These are phyloP conservation scores for Canavalia gladiata DNA, from an alignment of 306 rosid species.

Conservation along the genomic window DNA sequence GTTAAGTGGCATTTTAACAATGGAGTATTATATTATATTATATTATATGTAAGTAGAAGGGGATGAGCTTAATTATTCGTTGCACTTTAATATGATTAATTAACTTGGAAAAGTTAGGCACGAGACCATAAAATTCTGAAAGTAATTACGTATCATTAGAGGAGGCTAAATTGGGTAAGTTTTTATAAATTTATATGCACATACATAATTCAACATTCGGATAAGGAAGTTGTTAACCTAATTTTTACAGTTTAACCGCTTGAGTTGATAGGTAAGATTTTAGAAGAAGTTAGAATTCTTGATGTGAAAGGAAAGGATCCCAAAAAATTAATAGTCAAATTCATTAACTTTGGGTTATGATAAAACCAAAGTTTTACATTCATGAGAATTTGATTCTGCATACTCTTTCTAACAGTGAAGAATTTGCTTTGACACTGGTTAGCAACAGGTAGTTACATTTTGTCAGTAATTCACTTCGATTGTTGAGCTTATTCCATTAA, in stretches of 20 bases:
- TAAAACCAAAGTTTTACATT: conserved; percentile 46
- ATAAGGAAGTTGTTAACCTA: conserved; percentile 21
- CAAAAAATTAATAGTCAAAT: not conserved
- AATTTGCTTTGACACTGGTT: conserved; percentile 32
- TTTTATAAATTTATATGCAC: not conserved
- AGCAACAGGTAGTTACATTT: conserved; percentile 32
- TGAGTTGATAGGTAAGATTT: not conserved
- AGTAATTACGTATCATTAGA: not conserved
- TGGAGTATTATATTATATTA: not conserved
- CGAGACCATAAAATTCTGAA: not conserved
- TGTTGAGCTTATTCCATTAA: conserved; percentile 7
- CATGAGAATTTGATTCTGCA: conserved; percentile 39
- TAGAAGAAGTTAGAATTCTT: conserved; percentile 34
- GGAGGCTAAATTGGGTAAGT: not conserved
- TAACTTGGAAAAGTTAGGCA: not conserved
- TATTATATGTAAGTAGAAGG: no score
- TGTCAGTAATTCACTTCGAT: conserved; percentile 10
- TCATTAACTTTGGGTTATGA: conserved; percentile 21
- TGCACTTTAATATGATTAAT: not conserved
- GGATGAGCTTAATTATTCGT: no score
- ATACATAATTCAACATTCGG: not conserved
- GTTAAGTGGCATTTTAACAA: not conserved
- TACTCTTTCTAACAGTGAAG: conserved; percentile 27
- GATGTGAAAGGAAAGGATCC: conserved; percentile 52
- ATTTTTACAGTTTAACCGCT: not conserved